Percentiles rank a stretch among this genome's conserved stretches.
phyloP scores from a whole-genome alignment of 1,139 yeast genomes.

The Yamadazyma jaroonii region DNA sequence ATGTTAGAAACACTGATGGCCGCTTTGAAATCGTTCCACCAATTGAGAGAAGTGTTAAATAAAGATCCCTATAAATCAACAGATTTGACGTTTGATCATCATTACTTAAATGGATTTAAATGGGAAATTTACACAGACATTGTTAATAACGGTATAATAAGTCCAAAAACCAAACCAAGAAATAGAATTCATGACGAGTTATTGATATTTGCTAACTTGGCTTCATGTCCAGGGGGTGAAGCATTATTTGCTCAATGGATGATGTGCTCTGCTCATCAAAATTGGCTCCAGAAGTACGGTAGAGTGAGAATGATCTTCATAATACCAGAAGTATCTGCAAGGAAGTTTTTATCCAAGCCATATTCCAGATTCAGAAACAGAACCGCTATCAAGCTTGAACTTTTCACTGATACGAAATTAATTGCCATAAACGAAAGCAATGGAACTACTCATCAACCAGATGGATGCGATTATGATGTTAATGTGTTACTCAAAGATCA shows the following conservation, averaged over 20 bases:
- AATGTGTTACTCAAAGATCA: conserved; percentile 35
- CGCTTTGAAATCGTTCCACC: background rate
- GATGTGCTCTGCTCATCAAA: conserved; percentile 62
- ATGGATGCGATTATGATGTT: conserved; percentile 38
- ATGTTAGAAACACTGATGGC: conserved; percentile 43
- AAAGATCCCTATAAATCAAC: conserved; percentile 21
- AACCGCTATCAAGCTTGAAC: conserved; percentile 58
- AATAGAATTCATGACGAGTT: conserved; percentile 59
- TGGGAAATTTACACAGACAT: conserved; percentile 60
- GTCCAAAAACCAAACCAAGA: conserved; percentile 38
- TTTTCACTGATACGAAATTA: conserved; percentile 52
- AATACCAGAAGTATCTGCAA: conserved; percentile 58
- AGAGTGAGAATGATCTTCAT: conserved; percentile 68
- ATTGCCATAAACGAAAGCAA: conserved; percentile 42
- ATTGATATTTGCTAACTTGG: conserved; percentile 62
- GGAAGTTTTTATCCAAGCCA: conserved; percentile 55
- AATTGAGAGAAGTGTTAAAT: conserved; percentile 9
- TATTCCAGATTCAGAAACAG: conserved; percentile 49
- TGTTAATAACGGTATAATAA: conserved; percentile 36
- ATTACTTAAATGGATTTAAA: conserved; percentile 52
- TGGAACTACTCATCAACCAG: conserved; percentile 19
- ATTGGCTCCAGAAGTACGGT: conserved; percentile 78
- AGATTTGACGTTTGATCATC: conserved; percentile 28
- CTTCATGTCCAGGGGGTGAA: conserved; percentile 51
- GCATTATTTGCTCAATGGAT: conserved; percentile 75